Base-by-base conservation (phyloP, 495 filamentous ascomycete species). In the Patellaria atrata region DNA sequence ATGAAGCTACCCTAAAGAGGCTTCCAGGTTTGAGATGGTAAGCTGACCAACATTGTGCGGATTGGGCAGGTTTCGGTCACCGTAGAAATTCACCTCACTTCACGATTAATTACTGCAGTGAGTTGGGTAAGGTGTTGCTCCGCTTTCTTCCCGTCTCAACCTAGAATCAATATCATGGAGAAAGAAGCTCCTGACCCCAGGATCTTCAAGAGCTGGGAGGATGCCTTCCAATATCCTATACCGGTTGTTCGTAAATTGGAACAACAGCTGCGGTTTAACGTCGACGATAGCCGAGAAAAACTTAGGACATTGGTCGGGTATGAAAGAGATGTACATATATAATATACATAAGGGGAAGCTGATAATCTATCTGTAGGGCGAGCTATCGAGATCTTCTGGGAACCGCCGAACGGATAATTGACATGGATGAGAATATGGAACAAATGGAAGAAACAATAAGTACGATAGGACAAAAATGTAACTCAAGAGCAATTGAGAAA, bases 321-420 rank as follows among this genome's bases (percentile, higher is more conserved):
- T 41, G 66, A 41, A 13, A 15, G 9, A 17, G 9, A 3, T 3
- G 27, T 11, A 7, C 1, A 22, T 12, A 7, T 4, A 5, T 11
- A 20, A 16, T 16, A 34, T 21, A 2, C 11, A 18, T 25, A 25
- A 20, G 21, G 11, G 30, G 46, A 7, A 4, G 37, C 21, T 43
- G 12, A 30, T 31, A 13, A 22, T 22, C 17, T 19, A 26, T 25
- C 28, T 31, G n/a, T 25, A 79, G 75, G n/a, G 81, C 70, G 37
- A 79, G 82, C 53, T 97, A 97, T 56, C 74, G 89, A 50, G 82
- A 92, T 43, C 72, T 96, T 8, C 73, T 97, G 13, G 81, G 80
- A 29, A 94, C 91, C 0, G 89, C 89, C 19, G 85, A 94, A 52
- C 71, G 75, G 16, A 97, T 97, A 48, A 75, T 94, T 18, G 65